Evolutionary conservation across 805 yeast genomes (phyloP), one percentile per base, ranked within the genome.

Genomic region (Sugiyamaella americana): DNA sequence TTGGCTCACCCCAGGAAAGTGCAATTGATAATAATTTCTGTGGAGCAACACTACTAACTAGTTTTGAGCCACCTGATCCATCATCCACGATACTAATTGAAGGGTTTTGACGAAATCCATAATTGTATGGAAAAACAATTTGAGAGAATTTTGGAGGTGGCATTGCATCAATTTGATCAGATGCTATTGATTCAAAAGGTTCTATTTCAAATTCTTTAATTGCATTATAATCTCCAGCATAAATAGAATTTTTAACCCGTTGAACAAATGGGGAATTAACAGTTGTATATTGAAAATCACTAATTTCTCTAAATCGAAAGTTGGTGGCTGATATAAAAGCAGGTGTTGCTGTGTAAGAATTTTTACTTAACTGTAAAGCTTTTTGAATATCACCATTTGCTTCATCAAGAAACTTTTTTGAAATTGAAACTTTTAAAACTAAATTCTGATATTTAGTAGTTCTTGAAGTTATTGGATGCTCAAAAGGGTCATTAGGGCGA

Each of bases 111-210:
- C 79, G 81, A 62, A 82, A 93, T 48, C 76, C 77, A 64, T 87
- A 91, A 53, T 79, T 76, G 57, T 78, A 83, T 2, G 97, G 96
- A 44, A 84, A 77, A 32, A 80, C 75, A 11, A 82, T 78, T 37
- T 83, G 78, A 1, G 95, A 81, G 52, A 87, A 84, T 44, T 85
- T 66, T 1, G 96, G 88, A 3, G 96, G 94, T 0, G 98, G 96
- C 1, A 94, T 83, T 13, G 89, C 58, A 50, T 83, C 81, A 47
- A 77, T 73, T 46, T 75, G 71, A 35, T 58, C 64, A 48, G 69
- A 68, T 34, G 53, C 36, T 50, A 43, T 30, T 1, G 47, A 37
- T 16, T 49, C 42, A 17, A 53, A 51, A 20, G 55, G 48, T 6
- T 57, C 55, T 32, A 67, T 52, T 20, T 62, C 58, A 13, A 79